phyloP scores from a whole-genome alignment of 345 rosid genomes.

The Pistacia vera region DNA sequence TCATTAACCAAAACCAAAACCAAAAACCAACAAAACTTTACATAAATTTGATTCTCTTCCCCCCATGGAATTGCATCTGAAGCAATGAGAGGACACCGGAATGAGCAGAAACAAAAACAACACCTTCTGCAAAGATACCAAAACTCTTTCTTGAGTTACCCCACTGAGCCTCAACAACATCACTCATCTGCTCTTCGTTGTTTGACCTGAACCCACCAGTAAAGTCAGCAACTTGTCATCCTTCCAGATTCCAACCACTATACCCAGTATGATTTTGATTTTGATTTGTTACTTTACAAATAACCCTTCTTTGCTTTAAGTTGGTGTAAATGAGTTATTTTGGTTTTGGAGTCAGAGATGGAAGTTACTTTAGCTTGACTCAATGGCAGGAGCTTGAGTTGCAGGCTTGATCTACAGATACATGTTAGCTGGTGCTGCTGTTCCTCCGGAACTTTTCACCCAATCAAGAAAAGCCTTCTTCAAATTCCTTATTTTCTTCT shows the following conservation, averaged over 20 bases:
- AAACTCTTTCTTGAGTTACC: neutral
- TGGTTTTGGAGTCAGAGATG: slow-evolving; percentile 45
- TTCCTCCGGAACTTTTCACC: slow-evolving; percentile 86
- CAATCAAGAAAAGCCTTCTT: slow-evolving; percentile 80
- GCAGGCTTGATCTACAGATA: slow-evolving; percentile 94
- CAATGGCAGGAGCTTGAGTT: slow-evolving; percentile 97
- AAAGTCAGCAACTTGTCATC: slow-evolving; percentile 54
- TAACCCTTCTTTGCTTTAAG: no score
- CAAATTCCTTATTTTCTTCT: slow-evolving; percentile 67
- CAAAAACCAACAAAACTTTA: slow-evolving; percentile 22
- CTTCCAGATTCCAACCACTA: slow-evolving; percentile 52
- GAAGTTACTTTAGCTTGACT: slow-evolving; percentile 71
- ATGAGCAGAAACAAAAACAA: slow-evolving; percentile 56
- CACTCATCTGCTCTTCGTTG: slow-evolving; percentile 63
- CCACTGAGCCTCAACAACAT: slow-evolving; percentile 18
- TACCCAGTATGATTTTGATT: slow-evolving; percentile 58
- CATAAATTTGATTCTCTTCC: slow-evolving; percentile 33
- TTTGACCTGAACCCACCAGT: slow-evolving; percentile 61
- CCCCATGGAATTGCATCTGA: slow-evolving; percentile 86
- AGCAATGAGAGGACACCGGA: slow-evolving; percentile 82
- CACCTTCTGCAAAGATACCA: slow-evolving; percentile 31
- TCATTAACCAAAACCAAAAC: slow-evolving; percentile 28
- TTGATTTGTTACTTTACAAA: neutral
- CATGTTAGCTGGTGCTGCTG: slow-evolving; percentile 83
- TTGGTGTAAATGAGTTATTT: neutral